Evolutionary conservation across 169 alveolate species (phyloP), one percentile per base, ranked within the genome.

Genomic region (Theileria sp.): DNA sequence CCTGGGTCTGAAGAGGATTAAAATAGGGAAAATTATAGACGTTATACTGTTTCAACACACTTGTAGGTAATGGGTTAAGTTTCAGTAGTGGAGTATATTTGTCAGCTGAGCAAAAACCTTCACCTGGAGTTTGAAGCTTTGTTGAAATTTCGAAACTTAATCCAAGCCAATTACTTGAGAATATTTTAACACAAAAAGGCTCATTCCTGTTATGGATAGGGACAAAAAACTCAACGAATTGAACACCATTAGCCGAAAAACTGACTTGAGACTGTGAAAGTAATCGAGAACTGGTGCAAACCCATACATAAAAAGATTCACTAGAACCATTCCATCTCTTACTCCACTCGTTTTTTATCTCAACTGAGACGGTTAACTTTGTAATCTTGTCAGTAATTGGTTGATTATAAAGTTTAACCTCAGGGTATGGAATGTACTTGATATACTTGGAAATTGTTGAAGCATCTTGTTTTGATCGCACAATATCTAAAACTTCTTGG

Each of bases 1-100:
- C 95, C 83, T 97, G 97, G 32, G 99, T 95, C 86, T 98, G 98
- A 32, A 97, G 89, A 3, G 99, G 99, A 79, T 98, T 98, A 86
- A 98, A 96, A 83, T 92, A 96, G 70, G 89, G 89, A 81, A 95
- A 92, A 56, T 44, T 50, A 68, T 78, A 85, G 2, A 34, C 21
- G 12, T 15, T 17, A 28, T 66, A 3, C 17, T 66, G 25, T 9
- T 58, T 23, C 25, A 83, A 38, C 23, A 44, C 80, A 10, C 49
- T 25, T 9, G 89, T 83, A 10, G 89, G 82, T 34, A 83, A 17
- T 7, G 89, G 89, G 44, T 44, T 60, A 10, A 83, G 77, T 23
- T 83, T 72, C 82, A 68, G 51, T 1, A 83, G 81, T 25, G 34
- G 73, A 3, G 89, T 83, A 76, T 83, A 77, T n/a, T 77, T 77